These are phyloP conservation scores for Pythium plurisporium DNA, from an alignment of 352 stramenopile genomes.

Conservation along the genomic window DNA sequence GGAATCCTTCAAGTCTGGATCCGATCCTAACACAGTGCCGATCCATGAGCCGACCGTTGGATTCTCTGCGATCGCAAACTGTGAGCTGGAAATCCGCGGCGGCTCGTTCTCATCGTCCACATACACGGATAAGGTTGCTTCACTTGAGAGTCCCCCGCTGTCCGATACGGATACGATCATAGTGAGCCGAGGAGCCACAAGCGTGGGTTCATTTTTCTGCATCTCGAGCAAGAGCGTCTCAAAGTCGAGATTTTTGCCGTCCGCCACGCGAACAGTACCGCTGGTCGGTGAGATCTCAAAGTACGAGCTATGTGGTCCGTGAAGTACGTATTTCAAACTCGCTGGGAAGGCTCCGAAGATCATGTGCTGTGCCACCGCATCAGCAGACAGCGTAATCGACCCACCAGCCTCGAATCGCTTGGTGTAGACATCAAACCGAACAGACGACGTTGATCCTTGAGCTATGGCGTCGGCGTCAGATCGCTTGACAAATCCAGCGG, in stretches of 20 bases:
- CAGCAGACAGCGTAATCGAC: constrained; percentile 1
- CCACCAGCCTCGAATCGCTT: constrained; percentile 2
- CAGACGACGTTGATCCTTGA: constrained; percentile 9
- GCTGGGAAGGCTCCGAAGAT: constrained; percentile 19
- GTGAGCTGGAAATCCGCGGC: constrained; percentile 25
- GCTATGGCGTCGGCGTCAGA: background rate
- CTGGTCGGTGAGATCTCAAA: constrained; percentile 9
- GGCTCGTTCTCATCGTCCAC: constrained; percentile 54
- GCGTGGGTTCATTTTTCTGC: constrained; percentile 11
- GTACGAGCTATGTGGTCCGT: constrained; percentile 9
- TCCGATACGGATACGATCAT: constrained; percentile 32
- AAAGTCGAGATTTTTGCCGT: constrained; percentile 27
- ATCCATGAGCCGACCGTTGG: constrained; percentile 35
- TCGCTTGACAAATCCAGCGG: constrained; percentile 4
- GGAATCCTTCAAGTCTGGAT: constrained; percentile 36
- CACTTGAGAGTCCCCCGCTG: constrained; percentile 29
- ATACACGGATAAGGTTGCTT: constrained; percentile 32
- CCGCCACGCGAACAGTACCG: constrained; percentile 24
- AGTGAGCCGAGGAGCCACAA: constrained; percentile 7
- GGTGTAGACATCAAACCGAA: constrained; percentile 20
- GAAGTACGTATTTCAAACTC: constrained; percentile 7
- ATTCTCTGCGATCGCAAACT: constrained; percentile 47
- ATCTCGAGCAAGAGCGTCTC: constrained; percentile 32
- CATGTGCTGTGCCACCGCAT: constrained; percentile 5
- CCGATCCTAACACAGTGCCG: constrained; percentile 26